A percentile compares a stretch with the other conserved stretches of the same genome.
phyloP scores from a whole-genome alignment of 1,284 basidiomycete species.

The Xerocomus minutiporus region DNA sequence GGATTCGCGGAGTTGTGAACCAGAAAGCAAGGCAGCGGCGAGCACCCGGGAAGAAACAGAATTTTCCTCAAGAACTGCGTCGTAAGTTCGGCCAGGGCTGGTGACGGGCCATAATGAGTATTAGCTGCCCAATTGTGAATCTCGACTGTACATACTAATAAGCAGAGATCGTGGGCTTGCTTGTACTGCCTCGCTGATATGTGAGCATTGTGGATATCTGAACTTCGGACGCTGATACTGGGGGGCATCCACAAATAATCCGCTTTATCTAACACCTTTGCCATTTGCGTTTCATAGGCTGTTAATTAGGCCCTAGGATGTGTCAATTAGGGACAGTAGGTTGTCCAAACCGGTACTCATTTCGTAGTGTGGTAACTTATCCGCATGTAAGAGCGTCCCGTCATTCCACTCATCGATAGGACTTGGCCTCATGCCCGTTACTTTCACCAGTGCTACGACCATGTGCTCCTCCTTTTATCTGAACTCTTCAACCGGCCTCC shows the following conservation, averaged over 20 bases:
- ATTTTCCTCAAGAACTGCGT: slow-evolving; percentile 11
- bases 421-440: slow-evolving; percentile 28
- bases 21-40: not conserved
- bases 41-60: not conserved
- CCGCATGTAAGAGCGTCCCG: slow-evolving; percentile 18
- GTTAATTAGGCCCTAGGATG: slow-evolving; percentile 29
- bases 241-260: slow-evolving; percentile 10
- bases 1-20: slow-evolving; percentile 32
- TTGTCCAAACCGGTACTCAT: slow-evolving; percentile 27
- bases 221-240: slow-evolving; percentile 12
- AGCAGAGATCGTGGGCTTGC: slow-evolving; percentile 15
- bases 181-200: slow-evolving; percentile 29
- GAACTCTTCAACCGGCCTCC: slow-evolving; percentile 5
- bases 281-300: slow-evolving; percentile 30
- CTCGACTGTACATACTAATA: slow-evolving; percentile 5
- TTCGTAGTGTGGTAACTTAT: slow-evolving; percentile 27
- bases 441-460: slow-evolving; percentile 23
- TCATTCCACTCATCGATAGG: slow-evolving; percentile 16
- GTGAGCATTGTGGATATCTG: slow-evolving; percentile 20
- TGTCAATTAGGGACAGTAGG: slow-evolving; percentile 27
- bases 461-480: slow-evolving; percentile 30
- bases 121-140: slow-evolving; percentile 7
- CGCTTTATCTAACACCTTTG: slow-evolving; percentile 23
- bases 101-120: slow-evolving; percentile 14
- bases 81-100: slow-evolving; percentile 10